These are phyloP conservation scores for Ascochyta koolunga DNA, from an alignment of 2,329 filamentous ascomycete species.

Conservation along the genomic window DNA sequence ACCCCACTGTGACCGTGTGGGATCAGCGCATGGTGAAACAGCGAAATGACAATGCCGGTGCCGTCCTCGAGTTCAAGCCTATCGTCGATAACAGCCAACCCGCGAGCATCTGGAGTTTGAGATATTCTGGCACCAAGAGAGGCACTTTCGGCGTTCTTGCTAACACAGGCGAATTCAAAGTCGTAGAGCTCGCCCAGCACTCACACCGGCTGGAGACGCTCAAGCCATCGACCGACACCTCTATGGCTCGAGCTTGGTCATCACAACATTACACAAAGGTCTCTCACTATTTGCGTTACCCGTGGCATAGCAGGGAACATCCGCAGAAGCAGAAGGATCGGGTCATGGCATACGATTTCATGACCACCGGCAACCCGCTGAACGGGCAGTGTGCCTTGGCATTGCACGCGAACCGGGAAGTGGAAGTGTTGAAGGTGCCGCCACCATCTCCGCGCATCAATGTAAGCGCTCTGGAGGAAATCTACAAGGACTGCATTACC, in stretches of 20 bases:
- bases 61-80: constrained; percentile 64
- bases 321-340: constrained; percentile 54
- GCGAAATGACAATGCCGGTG: constrained; percentile 52
- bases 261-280: constrained; percentile 54
- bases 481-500: constrained; percentile 44
- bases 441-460: constrained; percentile 50
- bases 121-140: constrained; percentile 64
- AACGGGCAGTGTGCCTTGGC: constrained; percentile 60
- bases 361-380: constrained; percentile 53
- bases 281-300: constrained; percentile 51
- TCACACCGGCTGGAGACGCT: constrained; percentile 38
- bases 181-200: constrained; percentile 62
- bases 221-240: constrained; percentile 25
- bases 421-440: constrained; percentile 58
- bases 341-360: constrained; percentile 67
- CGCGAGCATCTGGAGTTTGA: constrained; percentile 65
- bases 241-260: constrained; percentile 45
- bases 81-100: constrained; percentile 57
- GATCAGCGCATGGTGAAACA: constrained; percentile 65
- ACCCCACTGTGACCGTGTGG: constrained; percentile 78
- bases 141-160: constrained; percentile 65
- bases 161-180: constrained; percentile 64
- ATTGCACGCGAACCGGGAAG: constrained; percentile 58
- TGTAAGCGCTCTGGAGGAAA: constrained; percentile 53
- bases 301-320: constrained; percentile 54